Evolutionary conservation across 1,139 yeast species (phyloP).

Genomic region (Geotrichum restrictum): DNA sequence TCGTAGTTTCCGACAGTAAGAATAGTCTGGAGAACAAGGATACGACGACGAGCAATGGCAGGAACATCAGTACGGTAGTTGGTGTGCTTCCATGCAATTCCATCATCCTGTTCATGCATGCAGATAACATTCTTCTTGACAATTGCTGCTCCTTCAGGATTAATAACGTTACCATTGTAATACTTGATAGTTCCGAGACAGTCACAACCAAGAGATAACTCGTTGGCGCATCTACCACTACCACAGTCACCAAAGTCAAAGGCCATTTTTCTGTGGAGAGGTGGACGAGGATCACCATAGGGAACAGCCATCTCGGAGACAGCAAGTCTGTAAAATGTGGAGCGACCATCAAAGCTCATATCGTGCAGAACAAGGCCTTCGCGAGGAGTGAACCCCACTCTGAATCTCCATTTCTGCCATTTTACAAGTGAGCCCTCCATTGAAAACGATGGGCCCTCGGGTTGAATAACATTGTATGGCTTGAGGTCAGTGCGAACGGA

Average conservation of each 20-base stretch:
- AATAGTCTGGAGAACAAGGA: constrained; percentile 77
- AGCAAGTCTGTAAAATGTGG: constrained; percentile 70
- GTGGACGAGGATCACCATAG: constrained; percentile 86
- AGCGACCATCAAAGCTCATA: constrained; percentile 75
- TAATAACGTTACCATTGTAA: constrained; percentile 61
- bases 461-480: constrained; percentile 73
- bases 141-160: constrained; percentile 61
- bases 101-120: constrained; percentile 86
- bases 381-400: constrained; percentile 69
- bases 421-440: constrained; percentile 56
- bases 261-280: constrained; percentile 88
- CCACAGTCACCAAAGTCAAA: constrained; percentile 91
- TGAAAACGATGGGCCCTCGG: constrained; percentile 79
- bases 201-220: constrained; percentile 76
- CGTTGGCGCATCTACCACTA: constrained; percentile 76
- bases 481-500: constrained; percentile 51
- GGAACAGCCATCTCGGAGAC: constrained; percentile 91
- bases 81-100: constrained; percentile 77
- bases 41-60: constrained; percentile 80
- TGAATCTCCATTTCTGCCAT: constrained; percentile 92
- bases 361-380: constrained; percentile 83
- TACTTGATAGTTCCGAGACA: constrained; percentile 84
- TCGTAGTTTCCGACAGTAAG: constrained; percentile 91
- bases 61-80: constrained; percentile 74
- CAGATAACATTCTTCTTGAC: constrained; percentile 72